Evolutionary conservation across 257 asterid genomes (phyloP).

Genomic region (Solanum chiquidenum): DNA sequence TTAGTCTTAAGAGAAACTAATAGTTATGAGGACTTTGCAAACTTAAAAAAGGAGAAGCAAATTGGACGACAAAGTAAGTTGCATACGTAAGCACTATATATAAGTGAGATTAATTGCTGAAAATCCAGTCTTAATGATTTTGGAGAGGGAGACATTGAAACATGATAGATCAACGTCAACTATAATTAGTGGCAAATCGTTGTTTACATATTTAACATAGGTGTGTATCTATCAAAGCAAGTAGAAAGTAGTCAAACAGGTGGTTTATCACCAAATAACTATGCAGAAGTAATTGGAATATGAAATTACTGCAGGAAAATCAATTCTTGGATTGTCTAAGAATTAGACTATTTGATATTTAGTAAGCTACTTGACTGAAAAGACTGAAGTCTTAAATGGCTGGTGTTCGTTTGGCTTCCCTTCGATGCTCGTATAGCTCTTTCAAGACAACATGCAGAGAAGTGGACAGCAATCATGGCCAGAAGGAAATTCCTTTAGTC

Average conservation of each 20-base stretch:
- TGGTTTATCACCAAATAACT: background rate
- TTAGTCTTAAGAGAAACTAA: background rate
- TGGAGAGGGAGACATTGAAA: constrained; percentile 30
- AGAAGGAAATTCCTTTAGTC: background rate
- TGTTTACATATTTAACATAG: background rate
- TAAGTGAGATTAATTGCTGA: constrained; percentile 78
- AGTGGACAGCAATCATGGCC: background rate
- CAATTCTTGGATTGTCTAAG: background rate
- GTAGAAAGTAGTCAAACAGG: background rate
- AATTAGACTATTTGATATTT: background rate
- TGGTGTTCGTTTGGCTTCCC: background rate
- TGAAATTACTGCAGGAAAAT: background rate
- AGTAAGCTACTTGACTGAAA: background rate
- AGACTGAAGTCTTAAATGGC: background rate
- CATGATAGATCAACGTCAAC: background rate
- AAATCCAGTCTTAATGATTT: constrained; percentile 81
- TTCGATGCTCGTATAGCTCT: background rate
- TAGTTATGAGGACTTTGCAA: background rate
- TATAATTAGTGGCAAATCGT: constrained; percentile 1
- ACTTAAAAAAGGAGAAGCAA: background rate
- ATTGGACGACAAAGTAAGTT: background rate
- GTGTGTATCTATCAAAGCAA: background rate
- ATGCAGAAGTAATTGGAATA: background rate
- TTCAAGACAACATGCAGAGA: background rate
- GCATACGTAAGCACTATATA: constrained; percentile 15